phyloP scores from a whole-genome alignment of 2,329 filamentous ascomycete genomes.

The Pseudogymnoascus sp. region DNA sequence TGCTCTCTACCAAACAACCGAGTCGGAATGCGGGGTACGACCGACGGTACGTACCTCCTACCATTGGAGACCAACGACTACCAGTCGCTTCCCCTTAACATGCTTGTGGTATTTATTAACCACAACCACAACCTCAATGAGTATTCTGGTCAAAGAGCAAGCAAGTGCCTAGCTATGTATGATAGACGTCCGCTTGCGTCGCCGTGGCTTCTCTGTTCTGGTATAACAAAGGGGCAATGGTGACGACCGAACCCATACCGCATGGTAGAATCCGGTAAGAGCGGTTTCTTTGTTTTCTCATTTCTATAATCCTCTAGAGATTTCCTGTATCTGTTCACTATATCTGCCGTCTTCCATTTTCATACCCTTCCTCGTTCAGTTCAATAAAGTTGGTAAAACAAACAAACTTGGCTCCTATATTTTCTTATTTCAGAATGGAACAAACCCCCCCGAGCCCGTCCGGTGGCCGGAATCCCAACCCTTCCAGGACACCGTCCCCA shows the following conservation, averaged over 20 bases:
- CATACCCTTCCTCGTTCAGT: background rate
- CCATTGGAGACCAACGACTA: background rate
- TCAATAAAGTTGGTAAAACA: background rate
- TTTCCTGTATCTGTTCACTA: background rate
- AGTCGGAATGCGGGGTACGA: background rate
- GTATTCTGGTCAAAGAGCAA: background rate
- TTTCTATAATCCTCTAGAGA: background rate
- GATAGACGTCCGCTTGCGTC: background rate
- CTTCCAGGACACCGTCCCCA: background rate
- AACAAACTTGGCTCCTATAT: background rate
- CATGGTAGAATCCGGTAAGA: background rate
- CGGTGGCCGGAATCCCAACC: background rate
- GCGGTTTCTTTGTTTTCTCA: background rate
- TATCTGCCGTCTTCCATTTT: background rate
- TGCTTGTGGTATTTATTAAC: background rate
- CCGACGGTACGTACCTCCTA: background rate
- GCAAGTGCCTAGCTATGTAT: background rate
- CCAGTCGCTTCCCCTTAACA: background rate
- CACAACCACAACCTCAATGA: too few species aligned
- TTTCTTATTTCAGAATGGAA: background rate
- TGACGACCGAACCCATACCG: background rate
- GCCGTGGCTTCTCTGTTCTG: background rate
- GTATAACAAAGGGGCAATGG: background rate
- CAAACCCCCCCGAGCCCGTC: background rate
- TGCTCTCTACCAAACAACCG: background rate